Evolutionary conservation across 768 basidiomycete genomes (phyloP).

Genomic region (Hericium coralloides): DNA sequence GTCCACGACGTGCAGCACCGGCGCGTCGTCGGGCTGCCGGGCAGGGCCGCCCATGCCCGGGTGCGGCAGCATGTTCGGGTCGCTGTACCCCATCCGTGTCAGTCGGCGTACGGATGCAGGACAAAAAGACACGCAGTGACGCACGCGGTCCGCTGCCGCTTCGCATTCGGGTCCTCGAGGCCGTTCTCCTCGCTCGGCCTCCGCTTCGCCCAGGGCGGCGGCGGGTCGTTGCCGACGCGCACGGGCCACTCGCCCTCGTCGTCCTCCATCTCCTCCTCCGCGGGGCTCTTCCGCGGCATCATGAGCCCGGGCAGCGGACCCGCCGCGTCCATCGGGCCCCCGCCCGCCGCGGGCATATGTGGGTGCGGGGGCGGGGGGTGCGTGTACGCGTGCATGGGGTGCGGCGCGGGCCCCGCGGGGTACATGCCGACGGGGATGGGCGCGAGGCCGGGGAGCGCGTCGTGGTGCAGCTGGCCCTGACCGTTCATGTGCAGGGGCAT

Average conservation of each 20-base stretch:
- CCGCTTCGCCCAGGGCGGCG: slow-evolving; percentile 64
- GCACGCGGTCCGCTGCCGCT: slow-evolving; percentile 37
- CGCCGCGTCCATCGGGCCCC: slow-evolving; percentile 18
- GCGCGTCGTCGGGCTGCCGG: slow-evolving; percentile 1
- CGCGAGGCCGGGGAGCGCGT: neutral
- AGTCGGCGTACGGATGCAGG: neutral
- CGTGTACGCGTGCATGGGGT: slow-evolving; percentile 6
- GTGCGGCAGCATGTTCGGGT: neutral
- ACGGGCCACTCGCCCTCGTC: slow-evolving; percentile 61
- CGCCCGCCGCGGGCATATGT: slow-evolving; percentile 4
- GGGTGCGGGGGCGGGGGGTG: slow-evolving; percentile 1
- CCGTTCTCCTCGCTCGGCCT: slow-evolving; percentile 32
- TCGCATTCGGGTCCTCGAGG: slow-evolving; percentile 21
- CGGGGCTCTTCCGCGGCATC: slow-evolving; percentile 33
- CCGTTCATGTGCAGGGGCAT: slow-evolving; percentile 6
- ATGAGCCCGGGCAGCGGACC: slow-evolving; percentile 8
- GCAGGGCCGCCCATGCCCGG: slow-evolving; percentile 1
- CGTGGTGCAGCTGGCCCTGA: slow-evolving; percentile 7
- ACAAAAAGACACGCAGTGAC: slow-evolving; percentile 10
- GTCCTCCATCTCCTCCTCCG: slow-evolving; percentile 63
- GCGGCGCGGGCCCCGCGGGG: neutral
- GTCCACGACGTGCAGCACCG: slow-evolving; percentile 52
- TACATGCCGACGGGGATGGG: slow-evolving; percentile 10
- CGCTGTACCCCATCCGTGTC: neutral
- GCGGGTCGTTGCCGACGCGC: slow-evolving; percentile 50